These are phyloP conservation scores for Ilyonectria robusta DNA, from an alignment of 2,329 filamentous ascomycete genomes.

Conservation along the genomic window DNA sequence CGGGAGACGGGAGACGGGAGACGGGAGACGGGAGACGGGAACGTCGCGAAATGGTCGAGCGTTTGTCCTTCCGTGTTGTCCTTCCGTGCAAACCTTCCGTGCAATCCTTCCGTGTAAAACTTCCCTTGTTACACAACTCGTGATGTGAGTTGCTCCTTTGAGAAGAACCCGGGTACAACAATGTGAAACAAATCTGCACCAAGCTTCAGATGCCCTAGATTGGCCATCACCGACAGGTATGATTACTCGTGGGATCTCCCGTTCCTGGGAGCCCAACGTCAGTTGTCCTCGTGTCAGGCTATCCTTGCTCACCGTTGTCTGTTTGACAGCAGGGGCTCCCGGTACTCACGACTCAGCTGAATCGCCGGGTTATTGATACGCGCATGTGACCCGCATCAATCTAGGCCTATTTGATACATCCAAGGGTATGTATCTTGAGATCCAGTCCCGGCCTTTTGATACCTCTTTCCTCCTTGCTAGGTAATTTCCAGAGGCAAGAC, in stretches of 20 bases:
- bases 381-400: slow-evolving; percentile 1
- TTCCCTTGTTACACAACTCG: not conserved
- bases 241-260: not conserved
- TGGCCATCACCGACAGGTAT: not conserved
- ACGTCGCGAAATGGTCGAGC: not conserved
- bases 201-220: not conserved
- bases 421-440: slow-evolving; percentile 1
- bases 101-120: not conserved
- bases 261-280: not conserved
- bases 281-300: not conserved
- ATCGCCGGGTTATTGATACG: not conserved
- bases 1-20: not conserved
- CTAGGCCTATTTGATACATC: not conserved
- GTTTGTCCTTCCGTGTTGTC: not conserved
- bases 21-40: not conserved
- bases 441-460: not conserved
- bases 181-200: not conserved
- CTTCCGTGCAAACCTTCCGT: not conserved
- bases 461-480: not conserved
- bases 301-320: not conserved
- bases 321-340: not conserved
- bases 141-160: not conserved
- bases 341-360: not conserved
- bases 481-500: not conserved
- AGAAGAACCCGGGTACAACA: not conserved